Conservation (phyloP, 108 stramenopile species). For the Nitzschia putrida region DNA sequence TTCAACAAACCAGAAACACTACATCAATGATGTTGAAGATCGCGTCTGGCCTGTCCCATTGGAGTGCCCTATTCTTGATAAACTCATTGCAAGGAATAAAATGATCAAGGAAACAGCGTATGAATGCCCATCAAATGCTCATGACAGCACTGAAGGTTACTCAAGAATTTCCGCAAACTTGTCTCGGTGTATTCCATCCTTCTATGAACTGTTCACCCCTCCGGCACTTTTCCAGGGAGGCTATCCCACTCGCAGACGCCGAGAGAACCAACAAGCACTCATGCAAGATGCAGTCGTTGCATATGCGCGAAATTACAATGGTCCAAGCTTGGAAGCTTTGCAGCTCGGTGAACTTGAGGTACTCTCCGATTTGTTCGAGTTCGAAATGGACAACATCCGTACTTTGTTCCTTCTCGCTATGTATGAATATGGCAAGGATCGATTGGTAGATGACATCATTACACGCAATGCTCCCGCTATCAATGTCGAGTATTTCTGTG, state of each 20-base stretch:
- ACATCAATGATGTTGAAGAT: slow-evolving; percentile 5
- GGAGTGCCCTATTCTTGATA: slow-evolving; percentile 53
- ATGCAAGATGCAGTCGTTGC: slow-evolving; percentile 66
- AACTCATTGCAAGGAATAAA: slow-evolving; percentile 37
- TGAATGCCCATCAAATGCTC: slow-evolving; percentile 62
- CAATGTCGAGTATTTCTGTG: slow-evolving; percentile 53
- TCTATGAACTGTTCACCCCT: slow-evolving; percentile 51
- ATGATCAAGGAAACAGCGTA: slow-evolving; percentile 42
- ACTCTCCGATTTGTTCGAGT: slow-evolving; percentile 59
- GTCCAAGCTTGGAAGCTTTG: slow-evolving; percentile 51
- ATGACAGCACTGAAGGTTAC: slow-evolving; percentile 62
- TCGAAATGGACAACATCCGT: slow-evolving; percentile 56
- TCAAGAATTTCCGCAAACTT: slow-evolving; percentile 28
- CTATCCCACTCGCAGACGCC: slow-evolving; percentile 36
- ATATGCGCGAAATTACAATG: slow-evolving; percentile 43
- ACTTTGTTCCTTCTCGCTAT: slow-evolving; percentile 74
- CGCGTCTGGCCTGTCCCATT: slow-evolving; percentile 60
- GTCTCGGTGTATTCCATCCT: slow-evolving; percentile 57
- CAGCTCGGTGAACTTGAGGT: slow-evolving; percentile 59
- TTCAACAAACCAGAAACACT: slow-evolving; percentile 16
- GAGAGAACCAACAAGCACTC: slow-evolving; percentile 53
- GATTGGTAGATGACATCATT: slow-evolving; percentile 60
- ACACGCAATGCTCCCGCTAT: slow-evolving; percentile 44
- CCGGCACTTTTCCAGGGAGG: slow-evolving; percentile 47
- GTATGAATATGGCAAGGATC: slow-evolving; percentile 77